phyloP scores from a whole-genome alignment of 2,329 filamentous ascomycete genomes.

The Penicillium sp. region DNA sequence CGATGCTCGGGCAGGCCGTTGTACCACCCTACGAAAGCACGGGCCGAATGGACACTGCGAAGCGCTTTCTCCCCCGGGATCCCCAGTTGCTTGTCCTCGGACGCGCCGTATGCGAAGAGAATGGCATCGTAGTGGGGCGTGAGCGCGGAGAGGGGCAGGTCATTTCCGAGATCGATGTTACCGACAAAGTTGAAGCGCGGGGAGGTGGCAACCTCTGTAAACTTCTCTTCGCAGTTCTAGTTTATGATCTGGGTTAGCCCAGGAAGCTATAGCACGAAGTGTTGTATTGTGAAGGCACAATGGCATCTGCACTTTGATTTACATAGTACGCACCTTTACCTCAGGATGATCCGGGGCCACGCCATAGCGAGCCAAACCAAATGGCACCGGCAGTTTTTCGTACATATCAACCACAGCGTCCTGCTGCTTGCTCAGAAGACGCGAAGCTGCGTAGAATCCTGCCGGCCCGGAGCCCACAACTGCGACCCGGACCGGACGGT shows the following conservation, averaged over 20 bases:
- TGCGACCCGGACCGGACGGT: slow-evolving; percentile 70
- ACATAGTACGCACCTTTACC: slow-evolving; percentile 73
- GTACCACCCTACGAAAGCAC: slow-evolving; percentile 97
- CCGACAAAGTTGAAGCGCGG: slow-evolving; percentile 86
- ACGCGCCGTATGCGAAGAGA: slow-evolving; percentile 88
- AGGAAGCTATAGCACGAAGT: background rate
- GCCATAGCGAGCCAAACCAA: slow-evolving; percentile 85
- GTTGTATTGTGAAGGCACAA: background rate
- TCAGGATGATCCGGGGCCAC: slow-evolving; percentile 98
- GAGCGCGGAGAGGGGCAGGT: slow-evolving; percentile 65
- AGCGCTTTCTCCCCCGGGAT: slow-evolving; percentile 71
- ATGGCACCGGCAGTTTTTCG: slow-evolving; percentile 87
- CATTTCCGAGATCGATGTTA: slow-evolving; percentile 74
- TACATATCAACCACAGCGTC: slow-evolving; percentile 88
- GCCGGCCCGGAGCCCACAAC: slow-evolving; percentile 91
- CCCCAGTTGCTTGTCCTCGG: slow-evolving; percentile 72
- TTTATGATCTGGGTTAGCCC: background rate
- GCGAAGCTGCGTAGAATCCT: slow-evolving; percentile 90
- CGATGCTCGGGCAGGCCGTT: slow-evolving; percentile 87
- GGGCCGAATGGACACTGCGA: slow-evolving; percentile 76
- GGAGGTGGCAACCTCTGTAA: slow-evolving; percentile 79
- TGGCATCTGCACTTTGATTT: background rate
- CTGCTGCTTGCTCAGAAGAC: slow-evolving; percentile 72
- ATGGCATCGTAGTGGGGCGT: slow-evolving; percentile 86
- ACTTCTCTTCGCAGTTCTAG: slow-evolving; percentile 92